Base-by-base conservation (phyloP, 2,329 filamentous ascomycete species). In the Penicillium sp. region DNA sequence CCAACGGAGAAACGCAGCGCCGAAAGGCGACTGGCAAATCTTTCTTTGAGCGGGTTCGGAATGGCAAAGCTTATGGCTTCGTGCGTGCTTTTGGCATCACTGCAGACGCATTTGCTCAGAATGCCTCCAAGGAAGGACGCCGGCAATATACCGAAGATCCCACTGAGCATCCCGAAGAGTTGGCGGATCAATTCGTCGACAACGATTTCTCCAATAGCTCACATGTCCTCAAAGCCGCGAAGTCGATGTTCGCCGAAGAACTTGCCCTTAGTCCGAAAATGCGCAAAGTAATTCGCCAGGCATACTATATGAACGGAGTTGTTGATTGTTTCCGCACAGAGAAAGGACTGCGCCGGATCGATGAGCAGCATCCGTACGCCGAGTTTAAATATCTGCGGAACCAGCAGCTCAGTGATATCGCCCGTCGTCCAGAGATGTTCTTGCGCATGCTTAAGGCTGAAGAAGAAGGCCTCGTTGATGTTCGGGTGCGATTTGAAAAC, bases 371-470 rank as follows among this genome's bases (percentile, higher is more conserved):
- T 67, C 91, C 91, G 0, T 97, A 95, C 73, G 97, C 97, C 70
- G 94, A 97, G 73, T 90, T 99, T 78, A 96, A 99, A 74, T 99
- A 99, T 65, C 81, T 99, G 18, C 86, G 91, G 60, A 91, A 94
- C 65, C 92, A 97, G 73, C 89, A 90, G 7, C 88, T 97, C 57
- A 79, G 80, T 39, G 89, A 94, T 61, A 83, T 97, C 55, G 88
- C 91, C 2, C 84, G 86, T 48, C 86, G 89, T 49, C 94, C 94
- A 1, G 92, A 97, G 61, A 79, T 96, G 26, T 99, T 94, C 70
- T 78, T 99, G 52, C 93, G 95, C 75, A 99, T 99, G 94, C 85
- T 97, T 72, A 95, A 91, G 71, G 94, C 94, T 1, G 94, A 99
- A 72, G 89, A 94, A 66, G 94, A 99, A 70, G 92, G 93, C 2